These are phyloP conservation scores for Sindora glabra DNA, from an alignment of 306 rosid genomes.

Conservation along the genomic window DNA sequence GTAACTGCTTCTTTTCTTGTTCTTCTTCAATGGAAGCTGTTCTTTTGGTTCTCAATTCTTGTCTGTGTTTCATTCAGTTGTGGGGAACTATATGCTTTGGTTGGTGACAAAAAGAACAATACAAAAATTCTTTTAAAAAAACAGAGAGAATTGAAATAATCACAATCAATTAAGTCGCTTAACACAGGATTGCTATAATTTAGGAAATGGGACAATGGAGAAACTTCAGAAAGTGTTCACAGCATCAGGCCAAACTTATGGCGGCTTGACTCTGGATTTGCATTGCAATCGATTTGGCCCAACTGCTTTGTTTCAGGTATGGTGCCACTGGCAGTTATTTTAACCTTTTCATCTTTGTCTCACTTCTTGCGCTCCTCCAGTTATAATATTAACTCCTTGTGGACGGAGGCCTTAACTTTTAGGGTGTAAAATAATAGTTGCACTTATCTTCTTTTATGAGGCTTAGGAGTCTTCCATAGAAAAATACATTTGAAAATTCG, in stretches of 20 bases:
- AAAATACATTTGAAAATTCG: neutral
- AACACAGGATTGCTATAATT: constrained; percentile 18
- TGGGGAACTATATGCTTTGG: no score
- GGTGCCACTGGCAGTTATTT: constrained; percentile 12
- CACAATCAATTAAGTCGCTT: constrained; percentile 8
- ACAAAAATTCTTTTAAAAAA: neutral
- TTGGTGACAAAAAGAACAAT: neutral
- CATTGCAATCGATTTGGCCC: constrained; percentile 89
- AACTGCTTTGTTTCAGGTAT: constrained; percentile 71
- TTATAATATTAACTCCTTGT: neutral
- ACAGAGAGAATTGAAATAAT: neutral
- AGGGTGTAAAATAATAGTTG: constrained; percentile 2
- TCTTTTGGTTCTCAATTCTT: constrained; percentile 4
- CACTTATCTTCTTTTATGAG: neutral
- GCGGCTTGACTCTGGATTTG: constrained; percentile 72
- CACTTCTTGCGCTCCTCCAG: neutral
- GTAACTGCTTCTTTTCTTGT: neutral
- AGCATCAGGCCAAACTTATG: constrained; percentile 60
- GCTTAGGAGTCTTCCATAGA: neutral
- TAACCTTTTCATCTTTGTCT: constrained; percentile 5
- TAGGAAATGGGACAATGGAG: constrained; percentile 87
- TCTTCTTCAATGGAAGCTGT: constrained; percentile 1
- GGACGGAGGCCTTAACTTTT: neutral
- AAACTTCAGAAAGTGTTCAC: constrained; percentile 72
- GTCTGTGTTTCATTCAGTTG: neutral